Percentiles rank a stretch among this genome's conserved stretches.
Evolutionary conservation across 805 yeast genomes (phyloP).

Genomic region (Isabelozyma pseudorhagii): DNA sequence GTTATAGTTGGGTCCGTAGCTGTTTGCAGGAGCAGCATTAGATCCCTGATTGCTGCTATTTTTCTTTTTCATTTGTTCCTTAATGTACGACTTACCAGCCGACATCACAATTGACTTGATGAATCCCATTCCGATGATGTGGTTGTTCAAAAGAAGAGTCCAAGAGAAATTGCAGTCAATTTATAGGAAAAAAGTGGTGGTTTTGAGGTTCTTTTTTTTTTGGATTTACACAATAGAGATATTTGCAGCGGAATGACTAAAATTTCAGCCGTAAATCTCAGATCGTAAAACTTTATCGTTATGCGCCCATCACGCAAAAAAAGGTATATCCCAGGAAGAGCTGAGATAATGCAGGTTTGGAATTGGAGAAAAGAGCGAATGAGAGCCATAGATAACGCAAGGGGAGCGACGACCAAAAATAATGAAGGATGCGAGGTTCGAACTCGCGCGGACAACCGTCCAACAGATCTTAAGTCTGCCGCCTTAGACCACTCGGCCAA

Average conservation of each 20-base stretch:
- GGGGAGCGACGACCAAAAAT: constrained; percentile 15
- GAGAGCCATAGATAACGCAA: too few species aligned
- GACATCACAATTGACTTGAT: neutral
- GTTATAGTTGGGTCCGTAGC: neutral
- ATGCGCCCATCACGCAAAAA: neutral
- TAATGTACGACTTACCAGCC: neutral
- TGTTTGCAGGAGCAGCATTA: neutral
- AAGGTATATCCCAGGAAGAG: neutral
- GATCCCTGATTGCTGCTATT: neutral
- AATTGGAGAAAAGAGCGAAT: neutral
- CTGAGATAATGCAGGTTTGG: neutral
- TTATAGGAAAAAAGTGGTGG: neutral
- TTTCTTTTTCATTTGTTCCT: neutral
- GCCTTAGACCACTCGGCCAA: constrained; percentile 54
- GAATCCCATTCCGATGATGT: neutral
- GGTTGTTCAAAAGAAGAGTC: neutral
- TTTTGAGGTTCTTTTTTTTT: neutral
- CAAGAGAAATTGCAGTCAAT: neutral
- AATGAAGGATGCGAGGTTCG: constrained; percentile 52
- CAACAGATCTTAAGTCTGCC: constrained; percentile 50
- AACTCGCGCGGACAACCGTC: constrained; percentile 51
- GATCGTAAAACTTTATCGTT: neutral
- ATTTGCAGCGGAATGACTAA: neutral
- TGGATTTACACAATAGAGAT: neutral
- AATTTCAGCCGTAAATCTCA: neutral